Base-by-base conservation (phyloP, 495 filamentous ascomycete species). In the Penicillium turbatum region DNA sequence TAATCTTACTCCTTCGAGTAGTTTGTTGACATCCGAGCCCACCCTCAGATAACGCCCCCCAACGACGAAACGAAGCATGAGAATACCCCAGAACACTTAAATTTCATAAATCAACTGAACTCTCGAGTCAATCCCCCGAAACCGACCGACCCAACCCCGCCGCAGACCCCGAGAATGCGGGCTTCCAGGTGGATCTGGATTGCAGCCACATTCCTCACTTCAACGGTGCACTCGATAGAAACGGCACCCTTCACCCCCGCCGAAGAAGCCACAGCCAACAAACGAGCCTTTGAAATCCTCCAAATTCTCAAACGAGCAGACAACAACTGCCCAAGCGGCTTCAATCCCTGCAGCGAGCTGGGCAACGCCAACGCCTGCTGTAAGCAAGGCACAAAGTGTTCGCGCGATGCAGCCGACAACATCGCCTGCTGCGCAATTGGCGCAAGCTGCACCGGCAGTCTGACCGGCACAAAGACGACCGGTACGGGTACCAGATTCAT, bases 341-440 rank as follows among this genome's bases (percentile, higher is more conserved):
- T 80, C 60, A 73, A 71, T 42, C 58, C 69, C 19, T 86, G 83
- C 65, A 67, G 70, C 9, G 73, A 72, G 37, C 57, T 79, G 42
- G 77, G 72, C 39, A 71, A 78, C 35, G 66, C 75, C 6, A 70
- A 69, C 30, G 72, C 81, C 57, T 88, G 85, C 67, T 88, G 85
- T 60, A 63, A 57, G 24, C 53, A 69, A 19, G 74, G 72, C 37
- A 73, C 79, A 11, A 70, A 70, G 31, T 88, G 85, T 63, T 77
- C 81, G 16, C 67, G 70, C 26, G 85, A 88, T 62, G 63, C 63
- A 29, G 80, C 78, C 16, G 70, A 80, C 54, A 77, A 86, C 51
- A 77, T 86, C 51, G 85, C 84, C 29, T 88, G 85, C 67, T 88
- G 85, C 66, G 82, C 83, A 6, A 73, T 67, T 10, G 77, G 79